A percentile compares a stretch with the other conserved stretches of the same genome.
phyloP scores from a whole-genome alignment of 2,329 filamentous ascomycete species.

The Basipetospora sp. region DNA sequence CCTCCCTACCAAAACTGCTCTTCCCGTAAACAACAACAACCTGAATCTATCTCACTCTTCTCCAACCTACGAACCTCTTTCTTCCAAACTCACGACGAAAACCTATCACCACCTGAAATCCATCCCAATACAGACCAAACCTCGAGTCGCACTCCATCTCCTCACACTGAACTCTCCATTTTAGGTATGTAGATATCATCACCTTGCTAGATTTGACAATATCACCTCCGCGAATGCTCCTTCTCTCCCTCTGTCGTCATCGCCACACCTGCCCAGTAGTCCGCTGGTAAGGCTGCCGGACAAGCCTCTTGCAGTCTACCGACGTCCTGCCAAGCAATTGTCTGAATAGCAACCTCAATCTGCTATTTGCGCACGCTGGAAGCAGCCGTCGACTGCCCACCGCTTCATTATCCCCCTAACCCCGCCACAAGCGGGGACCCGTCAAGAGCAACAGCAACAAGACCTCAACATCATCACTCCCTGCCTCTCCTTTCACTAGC shows the following conservation, averaged over 20 bases:
- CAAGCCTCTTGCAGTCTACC: neutral
- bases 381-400: neutral
- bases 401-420: neutral
- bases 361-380: neutral
- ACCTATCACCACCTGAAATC: constrained; percentile 1
- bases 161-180: neutral
- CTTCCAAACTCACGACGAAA: neutral
- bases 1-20: constrained; percentile 1
- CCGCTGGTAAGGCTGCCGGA: neutral
- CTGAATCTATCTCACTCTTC: constrained; percentile 1
- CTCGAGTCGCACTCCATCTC: neutral
- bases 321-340: neutral
- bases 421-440: constrained; percentile 6
- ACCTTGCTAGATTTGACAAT: neutral
- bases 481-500: neutral
- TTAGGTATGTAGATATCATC: constrained; percentile 10
- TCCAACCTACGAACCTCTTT: constrained; percentile 2
- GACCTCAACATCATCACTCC: neutral
- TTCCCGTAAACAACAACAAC: constrained; percentile 7
- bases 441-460: neutral
- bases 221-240: constrained; percentile 11
- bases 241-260: constrained; percentile 27
- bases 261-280: constrained; percentile 13
- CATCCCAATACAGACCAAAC: neutral
- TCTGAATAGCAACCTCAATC: constrained; percentile 2